Evolutionary conservation across 768 basidiomycete genomes (phyloP).

Genomic region (Podaxis mareebaensis): DNA sequence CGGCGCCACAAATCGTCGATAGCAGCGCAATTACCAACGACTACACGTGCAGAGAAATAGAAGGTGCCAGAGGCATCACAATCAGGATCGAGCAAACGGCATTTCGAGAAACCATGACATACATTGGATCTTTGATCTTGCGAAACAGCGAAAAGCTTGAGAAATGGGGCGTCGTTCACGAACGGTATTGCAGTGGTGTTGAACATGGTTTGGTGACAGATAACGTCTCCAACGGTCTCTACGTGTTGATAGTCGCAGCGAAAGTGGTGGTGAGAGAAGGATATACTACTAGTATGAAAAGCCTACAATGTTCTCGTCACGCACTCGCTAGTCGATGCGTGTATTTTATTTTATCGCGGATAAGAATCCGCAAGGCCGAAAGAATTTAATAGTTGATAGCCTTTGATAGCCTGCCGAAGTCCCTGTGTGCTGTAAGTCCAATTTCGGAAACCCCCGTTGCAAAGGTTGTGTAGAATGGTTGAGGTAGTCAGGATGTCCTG

Average conservation of each 20-base stretch:
- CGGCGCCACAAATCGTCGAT: constrained; percentile 20
- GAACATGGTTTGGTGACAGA: neutral
- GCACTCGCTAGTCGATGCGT: neutral
- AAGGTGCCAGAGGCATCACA: neutral
- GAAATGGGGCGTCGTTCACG: neutral
- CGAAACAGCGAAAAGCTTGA: constrained; percentile 7
- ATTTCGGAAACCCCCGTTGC: neutral
- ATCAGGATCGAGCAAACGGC: neutral
- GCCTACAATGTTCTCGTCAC: neutral
- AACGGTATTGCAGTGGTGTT: constrained; percentile 1
- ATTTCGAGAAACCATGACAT: neutral
- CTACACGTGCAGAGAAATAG: constrained; percentile 6
- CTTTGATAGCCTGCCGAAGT: neutral
- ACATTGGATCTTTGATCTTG: constrained; percentile 9
- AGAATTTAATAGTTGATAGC: neutral
- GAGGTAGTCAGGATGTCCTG: neutral
- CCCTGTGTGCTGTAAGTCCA: neutral
- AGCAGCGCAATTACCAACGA: constrained; percentile 18
- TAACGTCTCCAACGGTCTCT: neutral
- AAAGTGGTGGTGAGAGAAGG: neutral
- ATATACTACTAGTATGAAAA: neutral
- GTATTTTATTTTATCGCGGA: neutral
- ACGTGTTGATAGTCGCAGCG: neutral
- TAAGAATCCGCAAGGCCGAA: neutral
- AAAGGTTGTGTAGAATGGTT: neutral